Evolutionary conservation across 2,329 filamentous ascomycete genomes (phyloP).

Genomic region (Stachybotrys chlorohalonatus): DNA sequence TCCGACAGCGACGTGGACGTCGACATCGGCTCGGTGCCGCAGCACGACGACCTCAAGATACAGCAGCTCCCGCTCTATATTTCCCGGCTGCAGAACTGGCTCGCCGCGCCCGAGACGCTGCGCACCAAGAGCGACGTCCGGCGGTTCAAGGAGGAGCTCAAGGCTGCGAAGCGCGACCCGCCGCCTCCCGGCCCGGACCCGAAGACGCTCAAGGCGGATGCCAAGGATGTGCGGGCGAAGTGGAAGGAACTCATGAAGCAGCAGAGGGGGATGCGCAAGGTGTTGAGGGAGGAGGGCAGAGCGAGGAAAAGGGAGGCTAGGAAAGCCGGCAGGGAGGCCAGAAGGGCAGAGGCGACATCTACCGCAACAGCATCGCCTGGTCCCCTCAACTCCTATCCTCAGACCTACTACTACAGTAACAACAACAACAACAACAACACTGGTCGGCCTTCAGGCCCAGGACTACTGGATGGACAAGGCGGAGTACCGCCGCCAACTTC

Average conservation of each 20-base stretch:
- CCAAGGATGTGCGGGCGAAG: slow-evolving; percentile 32
- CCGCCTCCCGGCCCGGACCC: slow-evolving; percentile 10
- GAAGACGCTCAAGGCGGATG: slow-evolving; percentile 29
- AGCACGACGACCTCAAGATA: slow-evolving; percentile 40
- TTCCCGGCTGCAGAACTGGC: slow-evolving; percentile 36
- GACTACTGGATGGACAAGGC: no score
- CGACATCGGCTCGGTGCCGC: slow-evolving; percentile 41
- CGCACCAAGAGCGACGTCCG: slow-evolving; percentile 37
- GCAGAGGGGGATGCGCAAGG: slow-evolving; percentile 16
- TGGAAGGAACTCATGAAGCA: slow-evolving; percentile 27
- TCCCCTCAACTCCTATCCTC: no score
- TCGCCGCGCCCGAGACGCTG: slow-evolving; percentile 37
- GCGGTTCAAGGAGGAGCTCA: slow-evolving; percentile 32
- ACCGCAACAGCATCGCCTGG: no score
- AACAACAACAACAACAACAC: no score
- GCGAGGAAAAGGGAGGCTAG: slow-evolving; percentile 12
- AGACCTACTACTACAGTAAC: no score
- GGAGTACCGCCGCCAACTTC: slow-evolving; percentile 7
- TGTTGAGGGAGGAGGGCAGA: slow-evolving; percentile 19
- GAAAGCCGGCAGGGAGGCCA: background rate
- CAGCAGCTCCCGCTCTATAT: slow-evolving; percentile 38
- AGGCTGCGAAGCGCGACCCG: slow-evolving; percentile 20
- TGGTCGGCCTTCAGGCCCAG: no score
- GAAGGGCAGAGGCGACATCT: no score
- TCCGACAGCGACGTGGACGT: background rate